Percentiles rank a stretch among this genome's conserved stretches.
Conservation (phyloP, 2,329 filamentous ascomycete genomes). For the Pyrenochaeta sp. region DNA sequence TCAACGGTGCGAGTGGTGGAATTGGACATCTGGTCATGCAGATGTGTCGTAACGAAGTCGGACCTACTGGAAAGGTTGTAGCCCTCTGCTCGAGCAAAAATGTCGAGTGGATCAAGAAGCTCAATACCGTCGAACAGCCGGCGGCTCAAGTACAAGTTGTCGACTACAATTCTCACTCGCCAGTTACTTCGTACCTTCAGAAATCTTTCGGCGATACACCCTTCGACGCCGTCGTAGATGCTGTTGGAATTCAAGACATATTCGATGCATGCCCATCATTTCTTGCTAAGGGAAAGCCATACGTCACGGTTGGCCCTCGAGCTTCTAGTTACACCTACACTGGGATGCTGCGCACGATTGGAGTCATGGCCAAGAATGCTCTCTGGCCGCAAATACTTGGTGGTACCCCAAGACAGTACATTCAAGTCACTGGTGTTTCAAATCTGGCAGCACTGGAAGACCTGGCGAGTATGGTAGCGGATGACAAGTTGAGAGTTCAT, state of each 20-base stretch:
- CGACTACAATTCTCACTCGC: slow-evolving; percentile 14
- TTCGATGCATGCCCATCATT: slow-evolving; percentile 18
- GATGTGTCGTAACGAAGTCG: slow-evolving; percentile 51
- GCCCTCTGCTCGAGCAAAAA: slow-evolving; percentile 59
- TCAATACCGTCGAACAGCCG: neutral
- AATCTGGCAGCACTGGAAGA: slow-evolving; percentile 14
- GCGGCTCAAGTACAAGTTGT: slow-evolving; percentile 12
- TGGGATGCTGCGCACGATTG: slow-evolving; percentile 15
- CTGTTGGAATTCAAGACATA: slow-evolving; percentile 22
- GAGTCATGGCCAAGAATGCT: slow-evolving; percentile 22
- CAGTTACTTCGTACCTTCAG: slow-evolving; percentile 10
- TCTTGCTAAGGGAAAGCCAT: slow-evolving; percentile 20
- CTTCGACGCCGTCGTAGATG: slow-evolving; percentile 27
- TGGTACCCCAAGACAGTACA: slow-evolving; percentile 21
- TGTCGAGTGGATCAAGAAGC: slow-evolving; percentile 50
- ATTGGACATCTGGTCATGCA: slow-evolving; percentile 60
- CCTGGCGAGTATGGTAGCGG: slow-evolving; percentile 13
- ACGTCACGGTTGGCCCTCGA: slow-evolving; percentile 23
- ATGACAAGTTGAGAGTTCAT: slow-evolving; percentile 13
- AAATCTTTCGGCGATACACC: slow-evolving; percentile 4
- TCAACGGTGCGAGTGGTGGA: slow-evolving; percentile 63
- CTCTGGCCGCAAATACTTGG: slow-evolving; percentile 22
- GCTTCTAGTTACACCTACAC: slow-evolving; percentile 9
- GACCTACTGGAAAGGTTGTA: slow-evolving; percentile 47
- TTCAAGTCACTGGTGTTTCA: slow-evolving; percentile 17